phyloP scores from a whole-genome alignment of 1,284 basidiomycete genomes.

The Tylopilus sp. region DNA sequence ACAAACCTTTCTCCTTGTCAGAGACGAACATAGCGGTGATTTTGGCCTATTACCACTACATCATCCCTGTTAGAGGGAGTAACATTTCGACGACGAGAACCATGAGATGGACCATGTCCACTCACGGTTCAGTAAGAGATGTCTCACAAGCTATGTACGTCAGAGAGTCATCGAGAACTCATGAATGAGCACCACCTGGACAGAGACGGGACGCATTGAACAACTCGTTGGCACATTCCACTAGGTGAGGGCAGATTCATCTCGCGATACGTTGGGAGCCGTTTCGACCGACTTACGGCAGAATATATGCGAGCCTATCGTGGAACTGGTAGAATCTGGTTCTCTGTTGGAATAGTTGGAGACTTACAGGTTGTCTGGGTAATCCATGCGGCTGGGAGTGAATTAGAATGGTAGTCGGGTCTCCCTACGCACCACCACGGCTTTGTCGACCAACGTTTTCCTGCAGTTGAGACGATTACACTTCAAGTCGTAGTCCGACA shows the following conservation, averaged over 20 bases:
- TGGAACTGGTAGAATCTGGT: conserved; percentile 18
- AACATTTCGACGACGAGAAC: conserved; percentile 3
- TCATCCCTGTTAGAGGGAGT: conserved; percentile 57
- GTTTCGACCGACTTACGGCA: conserved; percentile 49
- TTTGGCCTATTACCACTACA: conserved; percentile 56
- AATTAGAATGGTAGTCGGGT: conserved; percentile 6
- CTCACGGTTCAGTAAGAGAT: conserved; percentile 70
- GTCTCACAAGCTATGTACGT: conserved; percentile 67
- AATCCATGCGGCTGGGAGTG: conserved; percentile 1
- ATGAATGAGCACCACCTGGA: conserved; percentile 47
- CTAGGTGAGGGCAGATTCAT: conserved; percentile 36
- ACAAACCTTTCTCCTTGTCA: conserved; percentile 51
- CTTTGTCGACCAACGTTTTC: conserved; percentile 63
- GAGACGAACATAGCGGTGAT: not conserved
- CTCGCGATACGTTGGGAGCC: not conserved
- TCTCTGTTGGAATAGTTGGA: not conserved
- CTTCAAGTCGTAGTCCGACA: conserved; percentile 55
- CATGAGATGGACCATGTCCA: conserved; percentile 1
- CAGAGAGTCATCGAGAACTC: conserved; percentile 5
- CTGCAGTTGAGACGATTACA: conserved; percentile 76
- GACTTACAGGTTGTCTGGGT: conserved; percentile 48
- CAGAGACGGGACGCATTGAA: conserved; percentile 74
- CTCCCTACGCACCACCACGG: conserved; percentile 63
- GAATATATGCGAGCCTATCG: conserved; percentile 73
- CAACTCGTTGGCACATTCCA: conserved; percentile 79